Percentiles rank a stretch among this genome's conserved stretches.
Evolutionary conservation across 441 rosid genomes (phyloP).

Genomic region (Kokia cookei): DNA sequence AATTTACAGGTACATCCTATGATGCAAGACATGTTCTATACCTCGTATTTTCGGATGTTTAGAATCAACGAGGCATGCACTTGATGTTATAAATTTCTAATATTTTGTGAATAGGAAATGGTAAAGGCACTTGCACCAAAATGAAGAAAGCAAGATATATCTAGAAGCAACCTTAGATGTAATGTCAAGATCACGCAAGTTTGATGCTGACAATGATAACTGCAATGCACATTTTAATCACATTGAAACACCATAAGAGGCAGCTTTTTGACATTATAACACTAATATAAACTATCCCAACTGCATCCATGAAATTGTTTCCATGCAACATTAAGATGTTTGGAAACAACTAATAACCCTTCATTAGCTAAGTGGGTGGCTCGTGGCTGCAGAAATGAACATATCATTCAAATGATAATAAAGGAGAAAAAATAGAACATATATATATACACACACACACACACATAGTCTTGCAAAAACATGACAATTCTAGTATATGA

Average conservation of each 20-base stretch:
- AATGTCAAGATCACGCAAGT: constrained; percentile 61
- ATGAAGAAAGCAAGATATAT: not conserved
- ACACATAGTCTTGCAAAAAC: not conserved
- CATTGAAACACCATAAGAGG: not conserved
- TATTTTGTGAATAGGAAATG: not conserved
- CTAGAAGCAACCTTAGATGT: constrained; percentile 53
- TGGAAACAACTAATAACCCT: too few species aligned
- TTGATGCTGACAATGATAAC: constrained; percentile 71
- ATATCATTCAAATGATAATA: not conserved
- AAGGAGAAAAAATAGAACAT: not conserved
- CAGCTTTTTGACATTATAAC: not conserved
- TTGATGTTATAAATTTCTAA: not conserved
- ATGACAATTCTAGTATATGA: not conserved
- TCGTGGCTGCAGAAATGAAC: too few species aligned
- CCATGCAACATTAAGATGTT: not conserved
- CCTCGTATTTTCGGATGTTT: not conserved
- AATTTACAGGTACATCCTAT: not conserved
- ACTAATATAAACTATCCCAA: not conserved
- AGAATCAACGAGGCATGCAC: not conserved
- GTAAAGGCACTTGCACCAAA: not conserved
- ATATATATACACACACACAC: not conserved
- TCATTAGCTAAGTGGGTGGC: too few species aligned
- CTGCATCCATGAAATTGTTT: not conserved
- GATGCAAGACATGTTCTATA: not conserved
- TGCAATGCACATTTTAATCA: constrained; percentile 24